Evolutionary conservation across 2,329 filamentous ascomycete genomes (phyloP).

Genomic region (Xylaria polymorpha): DNA sequence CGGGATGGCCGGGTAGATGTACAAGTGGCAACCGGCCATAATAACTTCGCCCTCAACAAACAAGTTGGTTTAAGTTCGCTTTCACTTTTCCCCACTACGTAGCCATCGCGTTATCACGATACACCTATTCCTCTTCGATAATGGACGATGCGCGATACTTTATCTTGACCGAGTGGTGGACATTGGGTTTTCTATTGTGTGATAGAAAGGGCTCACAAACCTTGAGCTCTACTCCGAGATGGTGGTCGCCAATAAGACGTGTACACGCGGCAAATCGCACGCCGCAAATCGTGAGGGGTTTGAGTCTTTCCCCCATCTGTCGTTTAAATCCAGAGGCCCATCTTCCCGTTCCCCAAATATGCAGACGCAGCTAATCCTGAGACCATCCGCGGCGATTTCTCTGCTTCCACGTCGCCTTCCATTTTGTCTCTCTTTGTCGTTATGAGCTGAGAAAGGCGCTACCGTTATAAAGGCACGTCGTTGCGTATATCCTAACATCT

Average conservation of each 20-base stretch:
- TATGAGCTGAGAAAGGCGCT: conserved; percentile 11
- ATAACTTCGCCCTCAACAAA: background rate
- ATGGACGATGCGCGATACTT: background rate
- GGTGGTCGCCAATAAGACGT: conserved; percentile 11
- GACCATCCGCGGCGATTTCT: background rate
- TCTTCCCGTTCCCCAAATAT: background rate
- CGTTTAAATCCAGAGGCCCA: background rate
- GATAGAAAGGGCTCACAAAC: conserved; percentile 11
- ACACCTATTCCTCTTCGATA: background rate
- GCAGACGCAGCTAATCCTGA: conserved; percentile 7
- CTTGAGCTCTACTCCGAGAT: conserved; percentile 7
- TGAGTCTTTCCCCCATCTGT: background rate
- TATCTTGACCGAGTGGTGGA: background rate
- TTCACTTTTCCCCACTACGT: background rate
- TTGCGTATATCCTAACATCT: conserved; percentile 22
- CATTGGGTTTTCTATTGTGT: conserved; percentile 13
- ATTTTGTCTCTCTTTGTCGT: conserved; percentile 8
- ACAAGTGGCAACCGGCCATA: background rate
- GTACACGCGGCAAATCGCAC: conserved; percentile 11
- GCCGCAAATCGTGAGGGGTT: conserved; percentile 10
- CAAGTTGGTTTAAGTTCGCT: background rate
- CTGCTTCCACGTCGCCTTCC: conserved; percentile 3
- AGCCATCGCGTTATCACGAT: background rate
- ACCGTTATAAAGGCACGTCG: conserved; percentile 11
- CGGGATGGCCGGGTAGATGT: background rate